Base-by-base conservation (phyloP, 768 basidiomycete species). In the Amanita polypyramis region DNA sequence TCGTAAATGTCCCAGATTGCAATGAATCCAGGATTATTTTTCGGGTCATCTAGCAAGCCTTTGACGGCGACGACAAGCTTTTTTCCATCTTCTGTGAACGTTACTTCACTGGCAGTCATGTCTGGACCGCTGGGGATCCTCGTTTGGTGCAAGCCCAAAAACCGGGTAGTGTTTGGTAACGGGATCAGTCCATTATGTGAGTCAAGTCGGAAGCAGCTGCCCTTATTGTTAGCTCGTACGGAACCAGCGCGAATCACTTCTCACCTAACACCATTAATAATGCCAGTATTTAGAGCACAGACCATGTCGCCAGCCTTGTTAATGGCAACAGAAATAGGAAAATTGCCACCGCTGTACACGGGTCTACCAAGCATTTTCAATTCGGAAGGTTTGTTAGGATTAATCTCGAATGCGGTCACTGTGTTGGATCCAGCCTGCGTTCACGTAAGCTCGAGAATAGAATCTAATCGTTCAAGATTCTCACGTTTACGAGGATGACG, bases 81-180 rank as follows among this genome's bases (percentile, higher is more conserved):
- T 17, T 54, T 65, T 38, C 62, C 65, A 49, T 75, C 70, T 54
- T 71, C 70, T 20, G 58, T 64, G 63, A 76, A 76, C 27, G 75
- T 51, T 50, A 76, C 54, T 49, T 76, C 69, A 55, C 66, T 68
- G 41, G 65, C 61, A 10, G 64, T 65, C 29, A 69, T 69, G 1
- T 70, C 64, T 9, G 74, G 74, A 7, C 75, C 75, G 14, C 57
- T 70, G 0, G 75, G 67, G 33, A 73, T 73, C 10, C 73, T 75
- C 25, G 3, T 74, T 57, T 76, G 75, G 54, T 72, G 72, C 43
- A 76, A 59, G 21, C 58, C 56, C 32, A 76, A 62, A 11, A 67
- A 60, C 30, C 75, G 72, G 5, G 65, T 60, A 3, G 72, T 69
- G 60, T 70, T 69, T 19, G 63, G 44, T 20, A 70, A 62, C 5